phyloP scores from a whole-genome alignment of 768 basidiomycete genomes.

The Fomitopsis serialis region DNA sequence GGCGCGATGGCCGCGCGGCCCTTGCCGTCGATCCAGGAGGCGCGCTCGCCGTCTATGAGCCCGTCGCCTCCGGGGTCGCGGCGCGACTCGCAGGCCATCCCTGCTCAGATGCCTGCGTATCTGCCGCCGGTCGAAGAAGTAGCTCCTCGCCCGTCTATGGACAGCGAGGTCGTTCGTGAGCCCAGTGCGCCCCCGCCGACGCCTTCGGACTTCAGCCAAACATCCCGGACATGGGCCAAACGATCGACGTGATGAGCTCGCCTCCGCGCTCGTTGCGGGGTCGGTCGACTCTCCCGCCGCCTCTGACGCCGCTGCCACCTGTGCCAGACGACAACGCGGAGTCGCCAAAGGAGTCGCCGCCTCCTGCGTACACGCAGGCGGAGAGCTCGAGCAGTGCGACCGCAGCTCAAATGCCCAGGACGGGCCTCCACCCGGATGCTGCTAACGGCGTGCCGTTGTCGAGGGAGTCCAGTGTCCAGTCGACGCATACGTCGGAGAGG shows the following conservation, averaged over 20 bases:
- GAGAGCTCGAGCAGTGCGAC: neutral
- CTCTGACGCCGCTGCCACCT: neutral
- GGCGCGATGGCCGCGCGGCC: neutral
- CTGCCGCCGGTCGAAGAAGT: neutral
- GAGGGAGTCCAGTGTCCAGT: neutral
- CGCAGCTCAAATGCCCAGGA: neutral
- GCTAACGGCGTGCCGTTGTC: neutral
- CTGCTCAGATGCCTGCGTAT: neutral
- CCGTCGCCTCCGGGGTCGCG: neutral
- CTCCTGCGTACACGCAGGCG: neutral
- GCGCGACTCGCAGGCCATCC: neutral
- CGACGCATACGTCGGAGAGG: conserved; percentile 6
- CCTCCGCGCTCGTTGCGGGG: neutral
- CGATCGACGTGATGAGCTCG: neutral
- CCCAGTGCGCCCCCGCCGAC: neutral
- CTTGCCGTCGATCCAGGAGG: neutral
- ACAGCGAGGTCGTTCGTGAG: neutral
- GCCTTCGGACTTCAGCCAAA: neutral
- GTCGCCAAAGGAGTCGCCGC: conserved; percentile 7
- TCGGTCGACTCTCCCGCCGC: neutral
- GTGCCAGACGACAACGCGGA: conserved; percentile 3
- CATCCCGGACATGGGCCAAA: no score
- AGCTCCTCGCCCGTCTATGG: neutral
- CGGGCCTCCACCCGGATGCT: neutral
- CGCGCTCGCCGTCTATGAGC: neutral